Conservation (phyloP, 805 yeast species). For the Saturnispora hagleri region DNA sequence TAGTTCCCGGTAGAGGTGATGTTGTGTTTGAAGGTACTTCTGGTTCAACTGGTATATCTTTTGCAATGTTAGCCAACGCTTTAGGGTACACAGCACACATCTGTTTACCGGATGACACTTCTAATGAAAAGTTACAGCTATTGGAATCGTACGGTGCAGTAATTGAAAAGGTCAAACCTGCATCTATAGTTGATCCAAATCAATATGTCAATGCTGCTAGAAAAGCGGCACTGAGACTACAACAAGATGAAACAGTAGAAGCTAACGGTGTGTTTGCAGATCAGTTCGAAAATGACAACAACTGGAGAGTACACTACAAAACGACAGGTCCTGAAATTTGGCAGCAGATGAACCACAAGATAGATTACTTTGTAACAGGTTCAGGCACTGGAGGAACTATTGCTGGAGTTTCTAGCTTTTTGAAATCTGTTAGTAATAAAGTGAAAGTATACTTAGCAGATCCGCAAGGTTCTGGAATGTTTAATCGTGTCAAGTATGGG, state of each 20-base stretch:
- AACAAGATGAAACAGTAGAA: conserved; percentile 29
- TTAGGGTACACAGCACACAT: conserved; percentile 86
- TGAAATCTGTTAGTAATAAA: conserved; percentile 41
- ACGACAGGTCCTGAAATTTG: conserved; percentile 94
- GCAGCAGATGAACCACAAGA: conserved; percentile 50
- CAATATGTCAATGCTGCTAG: conserved; percentile 90
- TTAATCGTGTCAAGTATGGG: conserved; percentile 74
- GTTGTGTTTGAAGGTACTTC: conserved; percentile 89
- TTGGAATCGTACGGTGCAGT: conserved; percentile 70
- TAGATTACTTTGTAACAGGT: conserved; percentile 80
- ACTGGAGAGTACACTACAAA: conserved; percentile 75
- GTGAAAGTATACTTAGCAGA: conserved; percentile 68
- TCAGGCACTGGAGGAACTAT: conserved; percentile 98
- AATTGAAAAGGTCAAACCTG: conserved; percentile 83
- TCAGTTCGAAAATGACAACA: conserved; percentile 88
- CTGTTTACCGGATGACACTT: conserved; percentile 92
- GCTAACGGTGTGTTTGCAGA: conserved; percentile 78
- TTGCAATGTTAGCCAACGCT: conserved; percentile 84
- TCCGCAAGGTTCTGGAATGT: conserved; percentile 93
- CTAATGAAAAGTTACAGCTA: conserved; percentile 69
- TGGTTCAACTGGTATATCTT: conserved; percentile 93
- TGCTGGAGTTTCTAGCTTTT: conserved; percentile 75
- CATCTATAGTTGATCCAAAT: conserved; percentile 85
- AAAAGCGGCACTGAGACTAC: conserved; percentile 46
- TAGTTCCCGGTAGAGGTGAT: conserved; percentile 56